These are phyloP conservation scores for Aurantiochytrium sp. DNA, from an alignment of 108 stramenopile species.

Conservation along the genomic window DNA sequence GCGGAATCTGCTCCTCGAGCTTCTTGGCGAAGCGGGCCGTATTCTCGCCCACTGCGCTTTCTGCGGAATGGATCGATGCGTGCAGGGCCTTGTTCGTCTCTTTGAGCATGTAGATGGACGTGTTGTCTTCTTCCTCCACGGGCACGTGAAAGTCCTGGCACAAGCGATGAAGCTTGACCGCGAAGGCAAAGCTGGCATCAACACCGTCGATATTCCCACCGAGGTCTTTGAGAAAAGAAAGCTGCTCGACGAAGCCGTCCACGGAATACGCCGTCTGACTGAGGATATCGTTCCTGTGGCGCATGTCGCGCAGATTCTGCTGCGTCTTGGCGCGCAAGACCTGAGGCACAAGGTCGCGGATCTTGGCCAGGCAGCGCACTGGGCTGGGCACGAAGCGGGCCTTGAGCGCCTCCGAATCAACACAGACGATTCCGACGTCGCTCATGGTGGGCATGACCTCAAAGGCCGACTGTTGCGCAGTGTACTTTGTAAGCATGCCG, in stretches of 20 bases:
- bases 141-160: not conserved
- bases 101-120: conserved; percentile 9
- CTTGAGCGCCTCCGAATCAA: conserved; percentile 48
- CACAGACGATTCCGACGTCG: conserved; percentile 50
- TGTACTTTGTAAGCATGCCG: not conserved
- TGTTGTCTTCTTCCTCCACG: not conserved
- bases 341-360: conserved; percentile 49
- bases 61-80: not conserved
- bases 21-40: not conserved
- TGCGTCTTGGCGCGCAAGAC: conserved; percentile 40
- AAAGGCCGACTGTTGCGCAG: not conserved
- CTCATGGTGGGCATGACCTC: conserved; percentile 43
- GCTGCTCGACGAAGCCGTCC: conserved; percentile 55
- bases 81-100: not conserved
- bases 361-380: conserved; percentile 40
- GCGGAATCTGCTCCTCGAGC: conserved; percentile 3
- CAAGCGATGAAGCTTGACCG: conserved; percentile 37
- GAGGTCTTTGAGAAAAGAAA: conserved; percentile 45
- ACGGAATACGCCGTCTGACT: conserved; percentile 40
- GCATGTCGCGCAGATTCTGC: conserved; percentile 43
- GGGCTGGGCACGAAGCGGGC: conserved; percentile 50
- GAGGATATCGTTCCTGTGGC: conserved; percentile 44
- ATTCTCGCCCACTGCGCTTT: not conserved
- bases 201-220: conserved; percentile 39
- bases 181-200: conserved; percentile 45